Evolutionary conservation across 2,329 filamentous ascomycete species (phyloP).

Genomic region (Amauroascus niger): DNA sequence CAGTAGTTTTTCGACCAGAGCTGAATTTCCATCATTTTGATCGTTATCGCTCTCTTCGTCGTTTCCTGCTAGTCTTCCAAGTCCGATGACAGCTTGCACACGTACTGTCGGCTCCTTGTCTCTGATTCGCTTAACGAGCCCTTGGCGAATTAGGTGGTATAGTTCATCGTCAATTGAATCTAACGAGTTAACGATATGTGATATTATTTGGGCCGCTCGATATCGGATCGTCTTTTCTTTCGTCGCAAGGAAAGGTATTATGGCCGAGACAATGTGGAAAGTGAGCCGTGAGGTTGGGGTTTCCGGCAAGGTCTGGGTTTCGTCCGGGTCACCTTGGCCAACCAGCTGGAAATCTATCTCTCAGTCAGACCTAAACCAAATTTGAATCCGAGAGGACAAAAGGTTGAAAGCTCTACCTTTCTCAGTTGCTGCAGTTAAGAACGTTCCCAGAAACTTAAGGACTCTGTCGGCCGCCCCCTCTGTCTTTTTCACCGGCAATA

Average conservation of each 20-base stretch:
- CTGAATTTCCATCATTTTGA: constrained; percentile 54
- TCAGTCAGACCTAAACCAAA: neutral
- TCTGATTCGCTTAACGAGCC: constrained; percentile 71
- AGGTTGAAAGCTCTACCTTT: constrained; percentile 40
- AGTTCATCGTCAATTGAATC: constrained; percentile 87
- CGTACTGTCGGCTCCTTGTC: constrained; percentile 92
- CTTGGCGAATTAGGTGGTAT: constrained; percentile 70
- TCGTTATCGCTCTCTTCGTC: constrained; percentile 57
- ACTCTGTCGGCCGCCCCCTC: constrained; percentile 79
- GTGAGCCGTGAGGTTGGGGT: constrained; percentile 76
- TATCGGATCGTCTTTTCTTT: constrained; percentile 94
- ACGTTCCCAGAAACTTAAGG: constrained; percentile 78
- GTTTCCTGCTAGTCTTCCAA: constrained; percentile 75
- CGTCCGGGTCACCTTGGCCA: constrained; percentile 52
- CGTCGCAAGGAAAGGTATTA: constrained; percentile 65
- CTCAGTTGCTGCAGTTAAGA: constrained; percentile 59
- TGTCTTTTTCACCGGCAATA: constrained; percentile 83
- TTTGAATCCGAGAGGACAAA: neutral
- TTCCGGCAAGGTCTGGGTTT: constrained; percentile 63
- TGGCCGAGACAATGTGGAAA: constrained; percentile 59
- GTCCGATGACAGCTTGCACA: constrained; percentile 79
- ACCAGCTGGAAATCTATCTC: constrained; percentile 56
- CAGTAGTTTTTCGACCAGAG: constrained; percentile 71
- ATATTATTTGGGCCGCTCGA: constrained; percentile 77
- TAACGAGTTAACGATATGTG: constrained; percentile 84